Conservation (phyloP, 1,284 basidiomycete genomes). For the Melanopsichium pennsylvanicum region DNA sequence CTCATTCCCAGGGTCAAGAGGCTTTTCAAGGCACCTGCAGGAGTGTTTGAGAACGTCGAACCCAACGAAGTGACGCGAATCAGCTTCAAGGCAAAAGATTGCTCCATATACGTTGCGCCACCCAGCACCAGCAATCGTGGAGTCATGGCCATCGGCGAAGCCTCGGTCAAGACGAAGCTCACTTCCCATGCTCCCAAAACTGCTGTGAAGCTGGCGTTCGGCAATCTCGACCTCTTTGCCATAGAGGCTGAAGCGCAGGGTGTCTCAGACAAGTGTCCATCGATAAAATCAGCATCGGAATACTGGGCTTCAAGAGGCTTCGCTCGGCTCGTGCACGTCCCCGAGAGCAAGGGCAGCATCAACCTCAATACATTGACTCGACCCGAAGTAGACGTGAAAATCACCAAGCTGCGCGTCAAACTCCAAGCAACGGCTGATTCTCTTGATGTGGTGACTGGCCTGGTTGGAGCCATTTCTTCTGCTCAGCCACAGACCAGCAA, state of each 20-base stretch:
- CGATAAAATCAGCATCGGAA: slow-evolving; percentile 16
- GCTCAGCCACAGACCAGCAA: background rate
- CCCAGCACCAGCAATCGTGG: slow-evolving; percentile 18
- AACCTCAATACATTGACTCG: slow-evolving; percentile 46
- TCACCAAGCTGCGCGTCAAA: slow-evolving; percentile 34
- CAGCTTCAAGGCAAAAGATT: slow-evolving; percentile 48
- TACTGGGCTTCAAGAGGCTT: slow-evolving; percentile 36
- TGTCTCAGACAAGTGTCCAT: background rate
- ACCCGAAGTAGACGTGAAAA: slow-evolving; percentile 56
- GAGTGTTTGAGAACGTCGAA: slow-evolving; percentile 90
- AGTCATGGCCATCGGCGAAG: slow-evolving; percentile 44
- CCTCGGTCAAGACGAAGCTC: slow-evolving; percentile 45
- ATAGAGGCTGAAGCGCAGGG: slow-evolving; percentile 7
- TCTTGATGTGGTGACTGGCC: slow-evolving; percentile 18
- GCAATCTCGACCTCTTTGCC: slow-evolving; percentile 29
- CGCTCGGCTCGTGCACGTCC: slow-evolving; percentile 64
- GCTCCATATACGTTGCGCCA: slow-evolving; percentile 32
- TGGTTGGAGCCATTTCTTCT: slow-evolving; percentile 9
- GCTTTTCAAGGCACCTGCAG: slow-evolving; percentile 85
- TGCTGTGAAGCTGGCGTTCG: slow-evolving; percentile 33
- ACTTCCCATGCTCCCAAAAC: slow-evolving; percentile 51
- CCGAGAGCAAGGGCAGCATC: slow-evolving; percentile 48
- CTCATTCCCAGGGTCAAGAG: slow-evolving; percentile 74
- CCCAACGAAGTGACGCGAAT: slow-evolving; percentile 86
- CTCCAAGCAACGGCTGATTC: slow-evolving; percentile 52